Percentiles rank a stretch among this genome's conserved stretches.
phyloP scores from a whole-genome alignment of 768 basidiomycete genomes.

The Hygrophoropsis aurantiaca region DNA sequence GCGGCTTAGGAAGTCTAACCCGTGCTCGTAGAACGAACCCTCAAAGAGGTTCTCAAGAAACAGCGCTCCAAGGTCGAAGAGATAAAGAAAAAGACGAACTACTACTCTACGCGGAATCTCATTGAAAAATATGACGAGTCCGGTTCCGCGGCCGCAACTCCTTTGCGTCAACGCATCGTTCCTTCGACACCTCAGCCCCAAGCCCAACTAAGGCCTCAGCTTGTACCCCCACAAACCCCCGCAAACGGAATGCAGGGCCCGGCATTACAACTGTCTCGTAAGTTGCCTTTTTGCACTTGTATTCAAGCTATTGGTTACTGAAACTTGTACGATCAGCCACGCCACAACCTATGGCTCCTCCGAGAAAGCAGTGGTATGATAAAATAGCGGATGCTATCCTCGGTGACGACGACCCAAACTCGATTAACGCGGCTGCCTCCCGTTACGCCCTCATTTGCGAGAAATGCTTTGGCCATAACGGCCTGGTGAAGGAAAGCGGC shows the following conservation, averaged over 20 bases:
- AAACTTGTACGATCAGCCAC: constrained; percentile 22
- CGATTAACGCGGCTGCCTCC: constrained; percentile 38
- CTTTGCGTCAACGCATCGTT: constrained; percentile 42
- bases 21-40: constrained; percentile 63
- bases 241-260: constrained; percentile 21
- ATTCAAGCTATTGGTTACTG: background rate
- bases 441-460: constrained; percentile 87
- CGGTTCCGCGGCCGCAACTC: constrained; percentile 33
- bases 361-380: constrained; percentile 82
- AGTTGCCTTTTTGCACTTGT: constrained; percentile 14
- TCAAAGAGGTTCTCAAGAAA: constrained; percentile 70
- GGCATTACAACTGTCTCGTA: constrained; percentile 40
- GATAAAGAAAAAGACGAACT: constrained; percentile 97
- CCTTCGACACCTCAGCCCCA: constrained; percentile 27
- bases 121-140: constrained; percentile 86
- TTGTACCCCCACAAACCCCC: constrained; percentile 15
- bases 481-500: constrained; percentile 77
- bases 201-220: constrained; percentile 11
- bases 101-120: constrained; percentile 86
- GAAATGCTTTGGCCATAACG: constrained; percentile 86
- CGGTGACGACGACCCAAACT: constrained; percentile 68
- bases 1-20: background rate
- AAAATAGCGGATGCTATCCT: constrained; percentile 84
- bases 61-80: constrained; percentile 89
- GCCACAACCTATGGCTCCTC: constrained; percentile 43